A percentile compares a stretch with the other conserved stretches of the same genome.
phyloP scores from a whole-genome alignment of 805 yeast genomes.

The Starmerella vitae region DNA sequence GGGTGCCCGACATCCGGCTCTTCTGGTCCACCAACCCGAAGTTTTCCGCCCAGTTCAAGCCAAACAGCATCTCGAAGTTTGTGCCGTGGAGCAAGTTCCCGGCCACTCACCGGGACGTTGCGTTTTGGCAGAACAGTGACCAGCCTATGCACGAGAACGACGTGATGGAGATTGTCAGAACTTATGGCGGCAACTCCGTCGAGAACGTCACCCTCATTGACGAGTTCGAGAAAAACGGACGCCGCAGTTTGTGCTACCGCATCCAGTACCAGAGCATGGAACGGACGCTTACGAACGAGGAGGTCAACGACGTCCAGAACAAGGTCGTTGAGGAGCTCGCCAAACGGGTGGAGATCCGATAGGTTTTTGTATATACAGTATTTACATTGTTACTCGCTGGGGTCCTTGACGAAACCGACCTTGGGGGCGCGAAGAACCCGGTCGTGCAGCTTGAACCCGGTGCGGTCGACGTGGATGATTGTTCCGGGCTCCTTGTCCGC shows the following conservation, averaged over 20 bases:
- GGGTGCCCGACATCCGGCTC: constrained; percentile 85
- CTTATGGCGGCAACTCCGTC: constrained; percentile 69
- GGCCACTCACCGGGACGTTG: constrained; percentile 69
- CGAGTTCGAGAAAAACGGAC: constrained; percentile 62
- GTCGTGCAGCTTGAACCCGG: constrained; percentile 72
- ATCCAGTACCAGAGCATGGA: constrained; percentile 94
- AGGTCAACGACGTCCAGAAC: constrained; percentile 62
- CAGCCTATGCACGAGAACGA: constrained; percentile 62
- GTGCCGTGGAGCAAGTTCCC: constrained; percentile 87
- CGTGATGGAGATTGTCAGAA: constrained; percentile 81
- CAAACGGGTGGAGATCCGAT: constrained; percentile 42
- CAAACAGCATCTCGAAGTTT: constrained; percentile 55
- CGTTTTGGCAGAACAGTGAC: constrained; percentile 63
- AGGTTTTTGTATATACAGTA: background rate
- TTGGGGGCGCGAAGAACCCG: constrained; percentile 90
- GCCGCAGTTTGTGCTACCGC: constrained; percentile 72
- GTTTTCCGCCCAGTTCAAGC: constrained; percentile 56
- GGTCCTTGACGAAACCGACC: constrained; percentile 62
- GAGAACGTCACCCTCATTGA: constrained; percentile 74
- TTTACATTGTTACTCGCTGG: constrained; percentile 4
- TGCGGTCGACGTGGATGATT: constrained; percentile 82
- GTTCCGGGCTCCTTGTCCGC: constrained; percentile 87
- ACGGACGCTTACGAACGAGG: constrained; percentile 72
- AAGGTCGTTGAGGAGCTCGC: constrained; percentile 47
- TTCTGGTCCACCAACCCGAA: constrained; percentile 82